A percentile compares a stretch with the other conserved stretches of the same genome.
These are phyloP conservation scores for Sarcocystis neurona DNA, from an alignment of 169 alveolate genomes.

Conservation along the genomic window DNA sequence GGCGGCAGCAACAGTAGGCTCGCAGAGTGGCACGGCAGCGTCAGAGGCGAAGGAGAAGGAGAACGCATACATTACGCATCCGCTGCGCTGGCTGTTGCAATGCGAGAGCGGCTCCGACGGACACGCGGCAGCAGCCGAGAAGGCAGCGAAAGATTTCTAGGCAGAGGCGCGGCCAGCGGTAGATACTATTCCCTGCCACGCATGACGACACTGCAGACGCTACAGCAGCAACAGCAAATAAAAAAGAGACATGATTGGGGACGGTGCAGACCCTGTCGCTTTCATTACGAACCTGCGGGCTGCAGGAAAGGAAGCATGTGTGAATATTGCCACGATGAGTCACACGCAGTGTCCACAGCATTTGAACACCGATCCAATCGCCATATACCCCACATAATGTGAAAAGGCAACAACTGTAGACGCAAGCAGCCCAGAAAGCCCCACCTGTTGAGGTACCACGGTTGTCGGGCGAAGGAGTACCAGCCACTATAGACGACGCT, in stretches of 20 bases:
- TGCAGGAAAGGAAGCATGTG: background rate
- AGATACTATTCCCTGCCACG: background rate
- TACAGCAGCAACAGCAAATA: background rate
- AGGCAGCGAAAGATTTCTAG: background rate
- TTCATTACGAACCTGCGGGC: background rate
- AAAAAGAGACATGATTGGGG: too few species aligned
- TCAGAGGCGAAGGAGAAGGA: too few species aligned
- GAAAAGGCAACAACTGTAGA: too few species aligned
- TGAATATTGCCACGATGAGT: constrained; percentile 20
- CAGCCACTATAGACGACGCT: too few species aligned
- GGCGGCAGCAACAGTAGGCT: too few species aligned
- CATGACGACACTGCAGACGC: background rate
- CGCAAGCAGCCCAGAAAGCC: too few species aligned
- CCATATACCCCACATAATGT: background rate
- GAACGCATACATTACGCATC: background rate
- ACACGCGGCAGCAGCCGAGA: too few species aligned
- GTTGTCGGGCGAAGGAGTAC: too few species aligned
- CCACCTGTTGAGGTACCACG: too few species aligned
- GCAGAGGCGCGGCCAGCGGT: background rate
- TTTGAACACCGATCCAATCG: background rate
- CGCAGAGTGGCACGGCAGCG: too few species aligned
- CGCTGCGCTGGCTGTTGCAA: background rate
- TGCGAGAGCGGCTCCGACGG: background rate
- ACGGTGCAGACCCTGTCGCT: constrained; percentile 5
- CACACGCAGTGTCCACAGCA: background rate